Conservation (phyloP, 2,329 filamentous ascomycete genomes). For the Coniochaeta prunicola region DNA sequence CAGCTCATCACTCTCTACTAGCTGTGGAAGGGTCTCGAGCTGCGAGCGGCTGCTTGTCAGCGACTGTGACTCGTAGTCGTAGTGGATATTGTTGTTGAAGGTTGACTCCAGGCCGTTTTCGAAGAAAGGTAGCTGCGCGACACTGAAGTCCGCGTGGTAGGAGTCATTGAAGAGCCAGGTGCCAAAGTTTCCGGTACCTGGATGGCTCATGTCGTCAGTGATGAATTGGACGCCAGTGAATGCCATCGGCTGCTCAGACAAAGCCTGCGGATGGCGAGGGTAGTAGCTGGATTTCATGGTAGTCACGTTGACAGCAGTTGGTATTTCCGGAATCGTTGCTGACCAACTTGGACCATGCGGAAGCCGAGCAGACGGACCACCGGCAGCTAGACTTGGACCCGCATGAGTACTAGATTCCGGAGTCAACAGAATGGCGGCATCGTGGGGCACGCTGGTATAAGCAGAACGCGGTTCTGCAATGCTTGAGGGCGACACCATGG, state of each 20-base stretch:
- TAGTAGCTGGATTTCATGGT: constrained; percentile 31
- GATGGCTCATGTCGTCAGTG: constrained; percentile 26
- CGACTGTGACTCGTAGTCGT: constrained; percentile 37
- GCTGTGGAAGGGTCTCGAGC: constrained; percentile 34
- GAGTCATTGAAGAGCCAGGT: constrained; percentile 45
- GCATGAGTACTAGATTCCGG: constrained; percentile 28
- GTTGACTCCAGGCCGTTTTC: constrained; percentile 43
- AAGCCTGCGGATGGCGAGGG: constrained; percentile 16
- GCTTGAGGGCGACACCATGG: background rate
- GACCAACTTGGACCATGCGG: constrained; percentile 19
- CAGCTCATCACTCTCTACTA: constrained; percentile 31
- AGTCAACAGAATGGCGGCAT: constrained; percentile 37
- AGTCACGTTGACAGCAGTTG: constrained; percentile 22
- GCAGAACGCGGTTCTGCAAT: background rate
- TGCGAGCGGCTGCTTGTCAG: constrained; percentile 37
- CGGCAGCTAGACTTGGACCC: constrained; percentile 16
- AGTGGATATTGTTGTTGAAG: constrained; percentile 43
- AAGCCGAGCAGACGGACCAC: constrained; percentile 10
- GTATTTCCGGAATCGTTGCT: constrained; percentile 25
- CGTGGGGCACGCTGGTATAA: constrained; percentile 26
- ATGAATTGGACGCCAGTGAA: constrained; percentile 25
- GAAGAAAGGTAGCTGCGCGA: constrained; percentile 36
- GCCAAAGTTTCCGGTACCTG: constrained; percentile 33
- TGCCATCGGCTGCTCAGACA: constrained; percentile 22
- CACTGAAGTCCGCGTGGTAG: constrained; percentile 32